Base-by-base conservation (phyloP, 2,329 filamentous ascomycete species). In the Venturia effusa region DNA sequence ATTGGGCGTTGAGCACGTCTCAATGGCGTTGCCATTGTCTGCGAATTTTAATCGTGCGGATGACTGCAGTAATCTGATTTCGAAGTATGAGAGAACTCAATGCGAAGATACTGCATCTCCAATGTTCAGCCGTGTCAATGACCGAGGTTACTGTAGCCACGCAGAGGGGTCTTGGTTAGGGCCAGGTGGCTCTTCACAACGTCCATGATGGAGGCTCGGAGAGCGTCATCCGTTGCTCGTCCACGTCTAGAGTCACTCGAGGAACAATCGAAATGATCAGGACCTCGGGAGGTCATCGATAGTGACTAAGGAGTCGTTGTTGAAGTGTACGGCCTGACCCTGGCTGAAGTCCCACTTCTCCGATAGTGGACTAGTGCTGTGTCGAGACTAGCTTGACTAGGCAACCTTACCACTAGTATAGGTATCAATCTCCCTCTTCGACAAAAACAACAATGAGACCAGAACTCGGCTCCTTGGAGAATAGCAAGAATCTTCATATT, bases 1-100 rank as follows among this genome's bases (percentile, higher is more conserved):
- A 65, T 65, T 15, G 64, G 64, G 6, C 64, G 45, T n/a, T 55
- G 27, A n/a, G 48, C 30, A 27, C 48, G 48, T 54, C 32, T 13
- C 32, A 54, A 13, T 1, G 48, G 24, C 15, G 3, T 6, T 27
- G 61, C 43, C 61, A 63, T 63, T 19, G 24, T 63, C 34, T 19
- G 17, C 10, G 5, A 24, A 6, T 32, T 54, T 24, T 13, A 1
- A 27, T 32, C 17, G 24, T 13, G 5, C 17, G 24, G 3, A 13
- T 27, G 6, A 34, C 17, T 45, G 22, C 17, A 15, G 6, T 1
- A 6, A 55, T 55, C 4, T 34, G 27, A n/a, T 4, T 27, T 55
- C 15, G 30, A 55, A 19, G 1, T 5, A 2, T 1, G 8, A 3
- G 17, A n/a, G 34, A 6, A 17, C 22, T 34, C 51, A 10, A 55